phyloP scores from a whole-genome alignment of 2,329 filamentous ascomycete species.

The Penicillium sp. region DNA sequence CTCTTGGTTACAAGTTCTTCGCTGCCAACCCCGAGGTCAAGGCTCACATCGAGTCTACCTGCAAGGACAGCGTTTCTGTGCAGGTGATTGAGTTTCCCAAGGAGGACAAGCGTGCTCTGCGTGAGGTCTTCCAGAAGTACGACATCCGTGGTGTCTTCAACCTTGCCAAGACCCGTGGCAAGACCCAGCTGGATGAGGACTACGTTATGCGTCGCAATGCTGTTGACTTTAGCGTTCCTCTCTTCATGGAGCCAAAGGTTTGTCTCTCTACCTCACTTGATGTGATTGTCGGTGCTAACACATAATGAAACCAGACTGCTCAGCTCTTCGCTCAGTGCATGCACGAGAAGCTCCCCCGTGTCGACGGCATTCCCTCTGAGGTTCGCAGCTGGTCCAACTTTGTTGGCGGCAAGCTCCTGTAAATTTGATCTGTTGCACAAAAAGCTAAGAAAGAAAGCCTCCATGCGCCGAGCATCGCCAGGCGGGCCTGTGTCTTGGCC shows the following conservation, averaged over 20 bases:
- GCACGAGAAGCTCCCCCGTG: slow-evolving; percentile 87
- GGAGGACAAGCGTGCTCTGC: slow-evolving; percentile 87
- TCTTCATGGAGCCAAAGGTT: slow-evolving; percentile 98
- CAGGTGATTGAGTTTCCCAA: slow-evolving; percentile 96
- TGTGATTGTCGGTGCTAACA: slow-evolving; percentile 16
- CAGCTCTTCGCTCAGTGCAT: slow-evolving; percentile 95
- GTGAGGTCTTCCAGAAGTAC: slow-evolving; percentile 94
- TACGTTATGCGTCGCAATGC: slow-evolving; percentile 98
- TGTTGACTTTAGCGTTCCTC: slow-evolving; percentile 92
- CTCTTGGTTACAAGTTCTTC: slow-evolving; percentile 90
- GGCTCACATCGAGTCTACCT: slow-evolving; percentile 66
- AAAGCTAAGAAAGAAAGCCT: slow-evolving; percentile 12
- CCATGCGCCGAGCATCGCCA: background rate
- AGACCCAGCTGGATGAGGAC: slow-evolving; percentile 82
- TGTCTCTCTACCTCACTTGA: slow-evolving; percentile 32
- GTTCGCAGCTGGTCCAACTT: slow-evolving; percentile 95
- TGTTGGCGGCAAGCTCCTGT: slow-evolving; percentile 61
- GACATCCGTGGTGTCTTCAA: slow-evolving; percentile 96
- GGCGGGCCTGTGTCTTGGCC: slow-evolving; percentile 1
- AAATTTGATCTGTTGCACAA: slow-evolving; percentile 25
- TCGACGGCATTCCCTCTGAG: slow-evolving; percentile 82
- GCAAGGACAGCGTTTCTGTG: slow-evolving; percentile 63
- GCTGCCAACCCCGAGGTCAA: slow-evolving; percentile 79
- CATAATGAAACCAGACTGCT: slow-evolving; percentile 62
- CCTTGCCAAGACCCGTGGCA: slow-evolving; percentile 74